phyloP scores from a whole-genome alignment of 176 grass and related monocot genomes.

The Triticum dicoccoides region DNA sequence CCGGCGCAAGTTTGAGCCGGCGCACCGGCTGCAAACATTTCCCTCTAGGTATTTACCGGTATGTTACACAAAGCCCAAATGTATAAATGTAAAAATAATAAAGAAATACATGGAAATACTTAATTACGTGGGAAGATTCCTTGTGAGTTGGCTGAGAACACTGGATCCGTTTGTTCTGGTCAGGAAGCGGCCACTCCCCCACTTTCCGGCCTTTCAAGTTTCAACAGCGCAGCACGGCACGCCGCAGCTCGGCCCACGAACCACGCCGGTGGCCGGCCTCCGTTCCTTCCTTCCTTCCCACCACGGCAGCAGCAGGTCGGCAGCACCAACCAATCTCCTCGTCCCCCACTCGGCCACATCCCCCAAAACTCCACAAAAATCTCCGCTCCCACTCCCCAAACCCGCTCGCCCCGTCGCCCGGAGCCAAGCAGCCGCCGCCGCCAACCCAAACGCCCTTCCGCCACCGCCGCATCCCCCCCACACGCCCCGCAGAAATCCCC shows the following conservation, averaged over 20 bases:
- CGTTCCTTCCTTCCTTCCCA: not conserved
- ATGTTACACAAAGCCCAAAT: no score
- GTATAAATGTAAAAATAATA: no score
- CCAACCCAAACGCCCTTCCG: not conserved
- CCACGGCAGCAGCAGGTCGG: not conserved
- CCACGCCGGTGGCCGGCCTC: not conserved
- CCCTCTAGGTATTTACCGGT: no score
- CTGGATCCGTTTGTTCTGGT: no score
- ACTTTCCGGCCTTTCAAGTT: no score
- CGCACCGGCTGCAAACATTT: no score
- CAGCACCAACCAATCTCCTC: constrained; percentile 31
- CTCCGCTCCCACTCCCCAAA: constrained; percentile 1
- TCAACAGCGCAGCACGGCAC: no score
- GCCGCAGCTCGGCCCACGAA: not conserved
- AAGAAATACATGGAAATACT: no score
- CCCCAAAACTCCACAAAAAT: constrained; percentile 37
- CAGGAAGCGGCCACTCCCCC: no score
- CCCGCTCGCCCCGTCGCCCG: not conserved
- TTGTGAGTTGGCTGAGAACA: no score
- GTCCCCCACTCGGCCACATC: constrained; percentile 39
- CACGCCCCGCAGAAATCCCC: not conserved
- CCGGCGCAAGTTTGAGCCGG: no score
- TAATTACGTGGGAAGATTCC: no score
- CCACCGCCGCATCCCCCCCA: not conserved
- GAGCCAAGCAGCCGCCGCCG: constrained; percentile 4